Percentiles rank a stretch among this genome's conserved stretches.
Evolutionary conservation across 768 basidiomycete genomes (phyloP).

Genomic region (Trametes cinnabarina): DNA sequence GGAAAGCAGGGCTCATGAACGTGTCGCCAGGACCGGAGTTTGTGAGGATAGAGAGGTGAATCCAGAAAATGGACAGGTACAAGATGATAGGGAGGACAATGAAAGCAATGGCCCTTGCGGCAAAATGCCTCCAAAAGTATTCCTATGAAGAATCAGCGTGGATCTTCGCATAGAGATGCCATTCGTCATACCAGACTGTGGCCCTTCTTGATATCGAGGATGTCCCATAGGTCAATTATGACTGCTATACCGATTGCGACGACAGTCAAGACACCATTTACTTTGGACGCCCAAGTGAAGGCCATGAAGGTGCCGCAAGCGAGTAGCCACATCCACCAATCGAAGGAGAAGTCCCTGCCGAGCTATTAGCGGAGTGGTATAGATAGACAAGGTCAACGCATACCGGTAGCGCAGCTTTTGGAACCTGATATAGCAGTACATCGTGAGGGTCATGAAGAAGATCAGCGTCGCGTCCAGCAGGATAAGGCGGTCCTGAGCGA

Average conservation of each 20-base stretch:
- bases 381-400: conserved; percentile 8
- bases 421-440: conserved; percentile 93
- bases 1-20: conserved; percentile 98
- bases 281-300: conserved; percentile 96
- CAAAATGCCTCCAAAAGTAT: conserved; percentile 86
- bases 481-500: conserved; percentile 95
- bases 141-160: conserved; percentile 47
- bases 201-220: conserved; percentile 81
- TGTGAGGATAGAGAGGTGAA: conserved; percentile 87
- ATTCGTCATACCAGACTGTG: conserved; percentile 65
- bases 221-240: conserved; percentile 89
- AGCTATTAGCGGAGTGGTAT: conserved; percentile 1
- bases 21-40: conserved; percentile 89
- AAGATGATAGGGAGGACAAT: conserved; percentile 87
- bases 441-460: conserved; percentile 93
- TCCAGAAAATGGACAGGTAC: conserved; percentile 94
- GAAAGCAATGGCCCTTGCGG: conserved; percentile 77
- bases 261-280: conserved; percentile 94
- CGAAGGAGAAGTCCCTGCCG: conserved; percentile 74
- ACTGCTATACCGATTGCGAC: conserved; percentile 87
- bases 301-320: conserved; percentile 92
- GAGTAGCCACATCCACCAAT: conserved; percentile 95
- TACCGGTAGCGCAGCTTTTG: conserved; percentile 89
- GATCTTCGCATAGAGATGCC: background rate
- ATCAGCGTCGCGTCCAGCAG: conserved; percentile 91